These are phyloP conservation scores for Penicillium janthinellum DNA, from an alignment of 2,329 filamentous ascomycete genomes.

Conservation along the genomic window DNA sequence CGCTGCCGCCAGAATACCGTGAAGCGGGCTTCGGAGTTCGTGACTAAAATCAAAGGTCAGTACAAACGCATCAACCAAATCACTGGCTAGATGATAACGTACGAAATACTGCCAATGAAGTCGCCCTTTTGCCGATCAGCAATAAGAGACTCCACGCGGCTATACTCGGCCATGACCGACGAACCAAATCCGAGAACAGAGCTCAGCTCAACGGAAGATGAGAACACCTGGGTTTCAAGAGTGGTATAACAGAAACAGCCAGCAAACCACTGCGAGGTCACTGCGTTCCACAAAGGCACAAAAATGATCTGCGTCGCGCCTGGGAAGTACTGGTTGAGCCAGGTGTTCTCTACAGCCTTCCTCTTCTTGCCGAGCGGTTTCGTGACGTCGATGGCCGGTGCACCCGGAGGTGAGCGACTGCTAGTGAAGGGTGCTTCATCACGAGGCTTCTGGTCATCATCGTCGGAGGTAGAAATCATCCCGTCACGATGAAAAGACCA, in stretches of 20 bases:
- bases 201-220: conserved; percentile 41
- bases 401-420: conserved; percentile 11
- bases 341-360: conserved; percentile 39
- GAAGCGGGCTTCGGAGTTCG: conserved; percentile 46
- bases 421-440: conserved; percentile 9
- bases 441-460: conserved; percentile 41
- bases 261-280: conserved; percentile 50
- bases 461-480: conserved; percentile 48
- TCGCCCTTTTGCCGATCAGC: conserved; percentile 48
- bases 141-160: conserved; percentile 45
- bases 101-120: conserved; percentile 48
- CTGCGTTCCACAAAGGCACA: conserved; percentile 55
- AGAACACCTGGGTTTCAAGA: conserved; percentile 41
- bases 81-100: background rate
- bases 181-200: conserved; percentile 46
- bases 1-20: conserved; percentile 46
- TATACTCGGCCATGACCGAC: conserved; percentile 47
- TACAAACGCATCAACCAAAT: background rate
- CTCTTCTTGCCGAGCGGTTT: conserved; percentile 30
- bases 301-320: conserved; percentile 53
- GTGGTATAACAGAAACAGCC: conserved; percentile 50
- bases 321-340: conserved; percentile 51
- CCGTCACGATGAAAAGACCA: conserved; percentile 53
- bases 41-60: conserved; percentile 22
- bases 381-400: conserved; percentile 17